Evolutionary conservation across 371 early-diverging fungal genomes (phyloP).

Genomic region (Quaeritorhiza haematococci): DNA sequence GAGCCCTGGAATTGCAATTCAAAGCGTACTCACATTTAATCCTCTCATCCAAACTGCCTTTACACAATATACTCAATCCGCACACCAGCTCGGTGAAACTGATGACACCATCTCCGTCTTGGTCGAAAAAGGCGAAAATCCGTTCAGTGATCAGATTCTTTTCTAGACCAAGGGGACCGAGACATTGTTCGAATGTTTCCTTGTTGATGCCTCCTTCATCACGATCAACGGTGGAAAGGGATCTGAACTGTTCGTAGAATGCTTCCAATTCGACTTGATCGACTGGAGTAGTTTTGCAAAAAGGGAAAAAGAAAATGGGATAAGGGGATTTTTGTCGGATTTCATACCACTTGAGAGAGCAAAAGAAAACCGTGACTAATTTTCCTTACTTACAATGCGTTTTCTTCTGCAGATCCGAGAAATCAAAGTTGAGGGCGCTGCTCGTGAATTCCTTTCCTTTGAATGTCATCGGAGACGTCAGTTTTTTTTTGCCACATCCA

Average conservation of each 20-base stretch:
- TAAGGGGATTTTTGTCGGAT: too few species aligned
- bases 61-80: constrained; percentile 77
- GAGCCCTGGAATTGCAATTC: neutral
- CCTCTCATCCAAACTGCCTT: constrained; percentile 84
- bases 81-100: constrained; percentile 77
- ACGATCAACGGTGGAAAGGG: constrained; percentile 63
- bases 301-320: neutral
- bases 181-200: constrained; percentile 74
- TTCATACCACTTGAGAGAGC: neutral
- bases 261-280: constrained; percentile 79
- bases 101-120: constrained; percentile 69
- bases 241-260: constrained; percentile 78
- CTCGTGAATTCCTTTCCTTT: too few species aligned
- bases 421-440: constrained; percentile 16
- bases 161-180: constrained; percentile 81
- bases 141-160: constrained; percentile 82
- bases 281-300: constrained; percentile 33
- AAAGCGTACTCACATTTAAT: constrained; percentile 59
- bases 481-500: neutral
- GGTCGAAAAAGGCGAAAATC: constrained; percentile 86
- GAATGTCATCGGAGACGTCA: too few species aligned
- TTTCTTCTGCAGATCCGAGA: constrained; percentile 45
- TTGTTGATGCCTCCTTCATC: constrained; percentile 67
- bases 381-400: constrained; percentile 63
- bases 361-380: neutral